Evolutionary conservation across 345 rosid species (phyloP), one percentile per base, ranked within the genome.

Genomic region (Arabis hirsuta): DNA sequence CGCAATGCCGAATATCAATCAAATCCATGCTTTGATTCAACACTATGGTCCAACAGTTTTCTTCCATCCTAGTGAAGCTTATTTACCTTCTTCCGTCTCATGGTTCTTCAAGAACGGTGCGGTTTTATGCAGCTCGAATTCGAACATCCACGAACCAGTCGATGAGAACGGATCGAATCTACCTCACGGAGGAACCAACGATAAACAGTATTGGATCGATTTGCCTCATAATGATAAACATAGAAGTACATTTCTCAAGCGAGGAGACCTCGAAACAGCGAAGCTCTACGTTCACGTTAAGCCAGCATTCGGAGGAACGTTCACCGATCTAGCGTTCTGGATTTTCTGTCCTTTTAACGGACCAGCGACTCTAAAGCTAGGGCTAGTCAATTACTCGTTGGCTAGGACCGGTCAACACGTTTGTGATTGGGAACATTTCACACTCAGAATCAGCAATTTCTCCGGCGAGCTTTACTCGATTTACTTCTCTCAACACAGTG

Each of bases 391-490:
- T 38, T 2, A 85, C 58, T 7, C 87, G 11, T 74, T 94, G 13
- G 70, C 82, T 76, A 83, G 78, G 74, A 82, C 84, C 11, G 97
- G 97, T 8, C 92, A 89, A 79, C 97, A 89, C 67, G 87, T 91
- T 9, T 86, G 96, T n/a, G 97, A 94, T 22, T 91, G 93, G 97
- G 98, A 94, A 70, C 97, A 94, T 76, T 86, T 86, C 73, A 94
- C 98, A 61, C 84, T 94, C 60, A 82, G 98, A 0, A 74, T 89
- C 52, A 74, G 95, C 80, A 94, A 94, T 84, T 91, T 94, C 65
- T 82, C 84, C 2, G 96, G 95, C 51, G 88, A 88, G 72, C 88
- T 91, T 1, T 77, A 85, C 80, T 76, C 85, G 27, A 38, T 93
- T 53, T 93, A 90, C 84, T 87, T 87, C 86, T 93, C 98, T 2